A percentile compares a stretch with the other conserved stretches of the same genome.
phyloP scores from a whole-genome alignment of 2,329 filamentous ascomycete genomes.

The Xylariales sp. region DNA sequence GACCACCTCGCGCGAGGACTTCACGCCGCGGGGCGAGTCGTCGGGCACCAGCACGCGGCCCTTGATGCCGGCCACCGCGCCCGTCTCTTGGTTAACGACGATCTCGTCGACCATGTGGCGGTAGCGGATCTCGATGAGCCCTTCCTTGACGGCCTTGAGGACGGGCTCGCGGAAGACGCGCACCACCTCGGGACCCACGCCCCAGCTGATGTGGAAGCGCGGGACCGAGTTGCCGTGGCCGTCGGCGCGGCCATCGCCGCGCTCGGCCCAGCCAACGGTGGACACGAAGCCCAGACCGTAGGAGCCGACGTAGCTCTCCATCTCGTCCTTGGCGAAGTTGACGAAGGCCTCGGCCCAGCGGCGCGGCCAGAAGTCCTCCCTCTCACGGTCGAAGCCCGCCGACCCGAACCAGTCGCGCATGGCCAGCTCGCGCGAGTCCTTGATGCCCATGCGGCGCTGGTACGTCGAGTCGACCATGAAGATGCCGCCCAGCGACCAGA shows the following conservation, averaged over 20 bases:
- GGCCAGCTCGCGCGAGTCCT: slow-evolving; percentile 52
- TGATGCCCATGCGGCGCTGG: slow-evolving; percentile 55
- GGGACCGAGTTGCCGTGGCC: slow-evolving; percentile 61
- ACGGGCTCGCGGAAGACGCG: slow-evolving; percentile 54
- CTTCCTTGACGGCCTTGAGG: slow-evolving; percentile 44
- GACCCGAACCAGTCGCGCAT: slow-evolving; percentile 56
- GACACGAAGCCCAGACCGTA: slow-evolving; percentile 47
- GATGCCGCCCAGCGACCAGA: slow-evolving; percentile 59
- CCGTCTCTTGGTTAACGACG: slow-evolving; percentile 43
- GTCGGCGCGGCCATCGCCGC: slow-evolving; percentile 49
- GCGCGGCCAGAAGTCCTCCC: slow-evolving; percentile 53
- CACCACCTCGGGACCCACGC: slow-evolving; percentile 56
- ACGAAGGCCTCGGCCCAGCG: slow-evolving; percentile 62
- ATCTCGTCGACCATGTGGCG: slow-evolving; percentile 55
- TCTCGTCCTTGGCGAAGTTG: slow-evolving; percentile 54
- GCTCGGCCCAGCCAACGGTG: slow-evolving; percentile 58
- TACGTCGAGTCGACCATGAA: slow-evolving; percentile 55
- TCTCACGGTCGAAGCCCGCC: slow-evolving; percentile 53
- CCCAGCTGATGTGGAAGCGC: slow-evolving; percentile 60
- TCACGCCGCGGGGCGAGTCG: slow-evolving; percentile 44
- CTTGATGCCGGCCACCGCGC: slow-evolving; percentile 47
- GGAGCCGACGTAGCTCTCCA: slow-evolving; percentile 53
- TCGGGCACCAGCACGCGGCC: slow-evolving; percentile 50
- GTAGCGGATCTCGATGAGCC: slow-evolving; percentile 50
- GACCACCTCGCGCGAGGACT: slow-evolving; percentile 42